Evolutionary conservation across 768 basidiomycete species (phyloP), one percentile per base, ranked within the genome.

Genomic region (Dentipellis fragilis): DNA sequence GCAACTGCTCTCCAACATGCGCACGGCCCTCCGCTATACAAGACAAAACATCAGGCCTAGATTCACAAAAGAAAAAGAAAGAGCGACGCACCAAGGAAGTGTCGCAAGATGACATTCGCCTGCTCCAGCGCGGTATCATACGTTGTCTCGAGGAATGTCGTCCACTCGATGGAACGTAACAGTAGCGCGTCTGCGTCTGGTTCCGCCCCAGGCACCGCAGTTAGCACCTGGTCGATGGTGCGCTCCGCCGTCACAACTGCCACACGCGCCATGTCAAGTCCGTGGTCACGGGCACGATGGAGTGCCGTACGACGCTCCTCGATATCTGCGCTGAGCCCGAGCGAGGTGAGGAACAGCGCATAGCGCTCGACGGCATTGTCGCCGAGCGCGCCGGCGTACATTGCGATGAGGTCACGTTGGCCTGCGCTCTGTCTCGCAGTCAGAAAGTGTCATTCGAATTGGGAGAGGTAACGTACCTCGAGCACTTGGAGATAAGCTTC

Each of bases 331-430:
- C 78, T 72, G 16, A 89, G 75, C 46, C 80, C 86, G 16, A 89
- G 76, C 0, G 85, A 87, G 34, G 87, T 81, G 21, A 98, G 76
- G 83, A 93, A 97, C 62, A 85, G 73, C 0, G 93, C 93, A 62
- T 97, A 98, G 37, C 91, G 85, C 63, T 93, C 88, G 38, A 95
- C 84, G 2, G 93, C 93, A 59, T 92, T 91, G 63, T 91, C 86
- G 6, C 93, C 89, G 19, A 98, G 72, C 29, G 90, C 89, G 12
- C 89, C 83, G 6, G 93, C 93, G 67, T 99, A 98, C 75, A 96
- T 81, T 0, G 95, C 93, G 11, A 98, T 93, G 16, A 98, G 77
- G 42, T 87, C 82, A 36, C 89, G 79, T 69, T 93, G 77, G 16
- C 87, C 89, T 16, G 89, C 86, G 42, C 75, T 74, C 84, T 88